Evolutionary conservation across 345 rosid species (phyloP).

Genomic region (Rhodamnia rubescens): DNA sequence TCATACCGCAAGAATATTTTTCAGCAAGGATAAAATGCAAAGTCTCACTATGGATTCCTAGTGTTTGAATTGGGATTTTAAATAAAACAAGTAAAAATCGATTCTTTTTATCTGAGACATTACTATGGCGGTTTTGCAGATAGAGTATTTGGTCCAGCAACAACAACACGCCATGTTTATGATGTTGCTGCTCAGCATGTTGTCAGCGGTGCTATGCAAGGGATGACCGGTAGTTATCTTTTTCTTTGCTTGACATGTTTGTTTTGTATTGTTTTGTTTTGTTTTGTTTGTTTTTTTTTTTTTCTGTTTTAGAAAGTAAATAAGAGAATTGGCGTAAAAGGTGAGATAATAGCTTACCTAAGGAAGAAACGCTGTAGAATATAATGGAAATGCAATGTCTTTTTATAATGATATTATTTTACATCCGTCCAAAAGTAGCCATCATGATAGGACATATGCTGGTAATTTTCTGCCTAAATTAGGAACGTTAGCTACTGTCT

Average conservation of each 20-base stretch:
- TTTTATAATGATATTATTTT: neutral
- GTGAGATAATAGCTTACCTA: neutral
- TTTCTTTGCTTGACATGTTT: neutral
- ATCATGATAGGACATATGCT: neutral
- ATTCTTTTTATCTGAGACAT: neutral
- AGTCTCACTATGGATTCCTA: neutral
- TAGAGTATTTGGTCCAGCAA: slow-evolving; percentile 96
- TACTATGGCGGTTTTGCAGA: slow-evolving; percentile 23
- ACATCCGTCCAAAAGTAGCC: neutral
- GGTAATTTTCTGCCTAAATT: neutral
- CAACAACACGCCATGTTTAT: slow-evolving; percentile 95
- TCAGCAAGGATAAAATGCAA: neutral
- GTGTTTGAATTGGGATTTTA: neutral
- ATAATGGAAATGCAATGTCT: neutral
- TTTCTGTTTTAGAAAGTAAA: neutral
- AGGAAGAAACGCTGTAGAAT: neutral
- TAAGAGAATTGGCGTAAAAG: neutral
- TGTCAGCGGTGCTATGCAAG: slow-evolving; percentile 93
- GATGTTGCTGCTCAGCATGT: slow-evolving; percentile 97
- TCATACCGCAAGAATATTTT: neutral
- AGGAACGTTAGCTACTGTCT: neutral
- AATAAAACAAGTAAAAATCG: neutral
- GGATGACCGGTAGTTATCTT: slow-evolving; percentile 54
- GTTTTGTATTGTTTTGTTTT: too few relatives aligned
- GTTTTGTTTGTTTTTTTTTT: too few relatives aligned